Percentiles rank a stretch among this genome's conserved stretches.
Conservation (phyloP, 305 asterid species). For the Ilex paraguariensis region DNA sequence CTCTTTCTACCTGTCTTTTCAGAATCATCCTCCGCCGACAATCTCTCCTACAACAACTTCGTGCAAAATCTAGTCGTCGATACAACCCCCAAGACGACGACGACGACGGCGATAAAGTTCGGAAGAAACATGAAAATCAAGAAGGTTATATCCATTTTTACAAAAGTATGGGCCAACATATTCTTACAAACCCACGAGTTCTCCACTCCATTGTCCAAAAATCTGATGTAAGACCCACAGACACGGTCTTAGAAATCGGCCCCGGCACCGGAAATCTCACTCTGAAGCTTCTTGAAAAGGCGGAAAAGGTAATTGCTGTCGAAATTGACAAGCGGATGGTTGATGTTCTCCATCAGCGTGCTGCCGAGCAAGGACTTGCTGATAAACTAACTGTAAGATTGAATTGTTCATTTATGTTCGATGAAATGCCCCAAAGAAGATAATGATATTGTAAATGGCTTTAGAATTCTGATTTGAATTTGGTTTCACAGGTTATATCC, state of each 20-base stretch:
- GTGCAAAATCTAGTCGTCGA: slow-evolving; percentile 41
- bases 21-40: slow-evolving; percentile 9
- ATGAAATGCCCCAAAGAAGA: slow-evolving; percentile 27
- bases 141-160: slow-evolving; percentile 38
- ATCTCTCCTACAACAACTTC: slow-evolving; percentile 24
- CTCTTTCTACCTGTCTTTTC: slow-evolving; percentile 14
- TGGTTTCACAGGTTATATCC: slow-evolving; percentile 49
- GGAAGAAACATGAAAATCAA: slow-evolving; percentile 10
- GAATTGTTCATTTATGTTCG: slow-evolving; percentile 23
- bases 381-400: slow-evolving; percentile 55
- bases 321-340: slow-evolving; percentile 86
- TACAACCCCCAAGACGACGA: slow-evolving; percentile 27
- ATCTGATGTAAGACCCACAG: slow-evolving; percentile 55
- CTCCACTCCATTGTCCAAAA: slow-evolving; percentile 67
- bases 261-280: slow-evolving; percentile 98
- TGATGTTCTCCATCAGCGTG: slow-evolving; percentile 56
- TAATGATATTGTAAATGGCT: background rate
- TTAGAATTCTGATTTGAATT: background rate
- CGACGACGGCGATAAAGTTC: slow-evolving; percentile 17
- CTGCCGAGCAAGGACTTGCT: slow-evolving; percentile 38
- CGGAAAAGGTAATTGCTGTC: slow-evolving; percentile 59
- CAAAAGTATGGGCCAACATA: slow-evolving; percentile 92
- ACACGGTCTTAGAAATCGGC: slow-evolving; percentile 85
- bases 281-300: slow-evolving; percentile 72
- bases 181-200: slow-evolving; percentile 65